phyloP scores from a whole-genome alignment of 768 basidiomycete genomes.

The Lactarius tabidus region DNA sequence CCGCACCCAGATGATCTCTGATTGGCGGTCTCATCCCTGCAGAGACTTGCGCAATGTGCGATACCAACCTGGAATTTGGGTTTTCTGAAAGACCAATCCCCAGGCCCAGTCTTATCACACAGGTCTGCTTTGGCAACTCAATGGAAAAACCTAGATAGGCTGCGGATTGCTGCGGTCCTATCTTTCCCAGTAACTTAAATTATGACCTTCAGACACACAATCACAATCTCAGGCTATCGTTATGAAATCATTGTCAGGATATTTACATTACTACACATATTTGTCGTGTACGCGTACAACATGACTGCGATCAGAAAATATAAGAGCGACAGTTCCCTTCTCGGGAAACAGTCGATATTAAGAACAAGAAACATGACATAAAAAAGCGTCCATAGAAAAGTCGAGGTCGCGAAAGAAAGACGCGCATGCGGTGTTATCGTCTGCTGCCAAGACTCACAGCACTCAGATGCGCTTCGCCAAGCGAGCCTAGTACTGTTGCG shows the following conservation, averaged over 20 bases:
- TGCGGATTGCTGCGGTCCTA: background rate
- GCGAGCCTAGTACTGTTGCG: background rate
- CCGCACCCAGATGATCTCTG: background rate
- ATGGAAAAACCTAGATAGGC: background rate
- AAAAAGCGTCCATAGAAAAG: background rate
- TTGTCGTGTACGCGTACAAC: background rate
- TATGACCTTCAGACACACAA: background rate
- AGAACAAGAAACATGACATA: background rate
- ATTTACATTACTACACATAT: background rate
- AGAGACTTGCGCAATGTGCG: too few species aligned
- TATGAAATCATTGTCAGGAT: background rate
- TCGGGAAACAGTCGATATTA: background rate
- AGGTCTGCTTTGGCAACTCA: background rate
- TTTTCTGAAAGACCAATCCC: too few species aligned
- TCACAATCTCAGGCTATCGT: background rate
- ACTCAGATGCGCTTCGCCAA: constrained; percentile 20
- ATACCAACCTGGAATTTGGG: too few species aligned
- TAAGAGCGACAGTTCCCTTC: background rate
- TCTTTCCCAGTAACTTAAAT: background rate
- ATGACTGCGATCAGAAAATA: background rate
- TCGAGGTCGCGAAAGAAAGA: background rate
- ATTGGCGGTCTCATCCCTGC: background rate
- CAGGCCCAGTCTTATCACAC: too few species aligned
- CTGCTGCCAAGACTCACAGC: constrained; percentile 12
- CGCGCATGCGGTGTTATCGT: background rate